Conservation (phyloP, 148 eudicot genomes). For the Bassia scoparia region DNA sequence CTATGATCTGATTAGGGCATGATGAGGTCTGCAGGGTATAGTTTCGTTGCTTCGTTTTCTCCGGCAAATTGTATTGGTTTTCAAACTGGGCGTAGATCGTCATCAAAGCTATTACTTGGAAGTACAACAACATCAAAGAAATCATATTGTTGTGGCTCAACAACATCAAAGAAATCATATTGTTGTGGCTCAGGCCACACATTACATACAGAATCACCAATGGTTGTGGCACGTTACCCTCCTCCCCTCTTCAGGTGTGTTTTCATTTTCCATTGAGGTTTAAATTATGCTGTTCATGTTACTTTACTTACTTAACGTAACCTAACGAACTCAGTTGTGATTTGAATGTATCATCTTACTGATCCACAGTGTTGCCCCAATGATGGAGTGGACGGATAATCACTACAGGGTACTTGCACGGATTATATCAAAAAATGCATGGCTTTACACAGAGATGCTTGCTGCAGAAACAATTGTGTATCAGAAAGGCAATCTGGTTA, state of each 20-base stretch:
- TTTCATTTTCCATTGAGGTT: conserved; percentile 13
- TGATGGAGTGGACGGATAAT: conserved; percentile 99
- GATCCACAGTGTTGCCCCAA: conserved; percentile 78
- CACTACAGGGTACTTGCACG: conserved; percentile 86
- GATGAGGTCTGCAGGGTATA: conserved; percentile 74
- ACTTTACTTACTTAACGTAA: background rate
- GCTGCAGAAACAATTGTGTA: conserved; percentile 94
- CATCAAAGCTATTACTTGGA: conserved; percentile 24
- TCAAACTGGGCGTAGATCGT: conserved; percentile 41
- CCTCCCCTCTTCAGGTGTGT: conserved; percentile 87
- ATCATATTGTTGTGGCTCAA: conserved; percentile 29
- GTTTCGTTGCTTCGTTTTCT: conserved; percentile 59
- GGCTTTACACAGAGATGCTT: conserved; percentile 97
- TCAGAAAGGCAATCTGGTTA: conserved; percentile 80
- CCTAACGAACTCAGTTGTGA: background rate
- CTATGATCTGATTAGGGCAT: conserved; percentile 47
- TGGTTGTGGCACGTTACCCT: conserved; percentile 61
- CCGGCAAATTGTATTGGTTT: conserved; percentile 49
- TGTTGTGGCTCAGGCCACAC: conserved; percentile 31
- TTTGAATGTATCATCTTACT: background rate
- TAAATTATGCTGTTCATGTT: background rate
- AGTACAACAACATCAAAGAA: conserved; percentile 36
- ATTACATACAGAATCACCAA: conserved; percentile 31
- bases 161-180: conserved; percentile 37
- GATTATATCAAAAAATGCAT: conserved; percentile 76